These are phyloP conservation scores for Ceratocystis albifundus DNA, from an alignment of 2,329 filamentous ascomycete species.

Conservation along the genomic window DNA sequence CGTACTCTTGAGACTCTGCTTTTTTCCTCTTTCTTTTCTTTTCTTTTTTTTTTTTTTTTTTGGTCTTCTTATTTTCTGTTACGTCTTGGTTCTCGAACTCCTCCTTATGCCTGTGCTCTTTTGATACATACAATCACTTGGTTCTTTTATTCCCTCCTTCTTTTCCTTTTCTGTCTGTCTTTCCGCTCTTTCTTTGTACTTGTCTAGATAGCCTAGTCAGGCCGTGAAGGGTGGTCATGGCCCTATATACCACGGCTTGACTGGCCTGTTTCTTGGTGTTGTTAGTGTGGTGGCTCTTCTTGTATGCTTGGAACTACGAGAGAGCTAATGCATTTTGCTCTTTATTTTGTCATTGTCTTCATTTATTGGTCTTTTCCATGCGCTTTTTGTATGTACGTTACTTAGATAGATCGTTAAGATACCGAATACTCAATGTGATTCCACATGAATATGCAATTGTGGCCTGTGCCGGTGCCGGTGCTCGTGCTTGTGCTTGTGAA, in stretches of 20 bases:
- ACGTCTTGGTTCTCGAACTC: slow-evolving; percentile 7
- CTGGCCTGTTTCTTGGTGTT: background rate
- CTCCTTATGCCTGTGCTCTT: background rate
- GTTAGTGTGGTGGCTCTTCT: too few relatives aligned
- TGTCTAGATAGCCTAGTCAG: background rate
- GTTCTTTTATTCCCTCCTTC: background rate
- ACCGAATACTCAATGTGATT: background rate
- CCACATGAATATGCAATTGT: background rate
- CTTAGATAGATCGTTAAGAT: slow-evolving; percentile 6
- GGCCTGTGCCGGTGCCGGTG: too few relatives aligned
- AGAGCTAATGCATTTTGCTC: background rate
- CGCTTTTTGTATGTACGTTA: background rate
- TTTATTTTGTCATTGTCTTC: background rate
- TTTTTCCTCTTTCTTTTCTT: background rate
- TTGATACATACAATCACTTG: background rate
- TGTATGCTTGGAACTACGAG: too few relatives aligned
- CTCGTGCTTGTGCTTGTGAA: too few relatives aligned
- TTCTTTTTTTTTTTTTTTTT: background rate
- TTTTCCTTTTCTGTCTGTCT: too few relatives aligned
- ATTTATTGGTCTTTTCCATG: background rate
- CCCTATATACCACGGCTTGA: background rate
- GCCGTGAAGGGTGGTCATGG: background rate
- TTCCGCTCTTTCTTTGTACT: too few relatives aligned
- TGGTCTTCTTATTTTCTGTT: background rate
- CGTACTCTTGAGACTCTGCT: background rate